These are phyloP conservation scores for Candida mesenterica DNA, from an alignment of 1,139 yeast genomes.

Conservation along the genomic window DNA sequence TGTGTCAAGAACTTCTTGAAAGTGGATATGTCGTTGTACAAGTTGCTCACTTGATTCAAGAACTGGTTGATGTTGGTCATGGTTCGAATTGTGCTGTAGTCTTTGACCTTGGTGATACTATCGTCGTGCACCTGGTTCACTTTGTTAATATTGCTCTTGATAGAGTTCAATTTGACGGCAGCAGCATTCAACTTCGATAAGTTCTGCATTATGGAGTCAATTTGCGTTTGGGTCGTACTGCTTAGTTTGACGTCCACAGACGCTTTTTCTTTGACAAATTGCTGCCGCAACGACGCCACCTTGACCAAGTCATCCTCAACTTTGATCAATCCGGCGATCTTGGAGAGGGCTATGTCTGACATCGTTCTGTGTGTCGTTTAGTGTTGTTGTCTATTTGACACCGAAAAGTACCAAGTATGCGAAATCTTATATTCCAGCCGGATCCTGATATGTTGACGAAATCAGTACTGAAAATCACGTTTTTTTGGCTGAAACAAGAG, in stretches of 20 bases:
- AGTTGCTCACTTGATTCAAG: conserved; percentile 64
- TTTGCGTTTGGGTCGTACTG: conserved; percentile 60
- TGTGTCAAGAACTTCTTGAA: conserved; percentile 52
- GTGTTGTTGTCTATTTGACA: conserved; percentile 1
- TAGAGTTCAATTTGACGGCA: conserved; percentile 39
- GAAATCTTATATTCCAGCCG: too few species aligned
- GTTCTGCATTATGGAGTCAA: conserved; percentile 49
- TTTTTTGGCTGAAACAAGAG: too few species aligned
- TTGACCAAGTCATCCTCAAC: conserved; percentile 60
- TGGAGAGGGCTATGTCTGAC: conserved; percentile 45
- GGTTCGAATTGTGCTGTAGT: conserved; percentile 56
- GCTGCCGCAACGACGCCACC: conserved; percentile 53
- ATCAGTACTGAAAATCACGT: too few species aligned
- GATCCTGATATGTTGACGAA: too few species aligned
- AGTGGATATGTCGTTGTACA: conserved; percentile 61
- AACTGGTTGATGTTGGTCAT: conserved; percentile 71
- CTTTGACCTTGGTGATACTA: conserved; percentile 50
- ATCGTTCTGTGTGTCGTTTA: conserved; percentile 16
- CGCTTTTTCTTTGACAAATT: conserved; percentile 65
- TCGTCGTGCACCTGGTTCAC: conserved; percentile 58
- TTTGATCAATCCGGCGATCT: conserved; percentile 45
- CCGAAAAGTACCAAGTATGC: too few species aligned
- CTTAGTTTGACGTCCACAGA: conserved; percentile 70
- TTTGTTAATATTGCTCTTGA: conserved; percentile 56
- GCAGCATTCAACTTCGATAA: conserved; percentile 37